Conservation (phyloP, 805 yeast species). For the Candida sakaeoensis region DNA sequence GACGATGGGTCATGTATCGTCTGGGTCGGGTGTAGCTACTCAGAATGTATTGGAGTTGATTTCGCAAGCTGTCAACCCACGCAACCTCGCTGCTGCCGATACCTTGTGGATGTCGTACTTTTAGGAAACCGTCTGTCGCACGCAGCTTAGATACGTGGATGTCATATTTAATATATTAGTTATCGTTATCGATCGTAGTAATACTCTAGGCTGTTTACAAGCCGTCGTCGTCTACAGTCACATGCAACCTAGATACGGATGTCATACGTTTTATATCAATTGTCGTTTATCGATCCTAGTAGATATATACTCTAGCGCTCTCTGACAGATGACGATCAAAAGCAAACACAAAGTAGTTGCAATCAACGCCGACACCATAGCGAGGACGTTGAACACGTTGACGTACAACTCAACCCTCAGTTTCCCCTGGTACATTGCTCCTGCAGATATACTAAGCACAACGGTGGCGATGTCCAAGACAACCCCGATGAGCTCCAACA, state of each 20-base stretch:
- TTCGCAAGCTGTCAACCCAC: constrained; percentile 92
- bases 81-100: constrained; percentile 88
- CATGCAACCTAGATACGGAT: no score
- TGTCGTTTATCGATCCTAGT: constrained; percentile 16
- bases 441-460: constrained; percentile 18
- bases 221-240: no score
- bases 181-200: no score
- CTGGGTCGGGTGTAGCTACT: constrained; percentile 76
- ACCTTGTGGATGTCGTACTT: constrained; percentile 95
- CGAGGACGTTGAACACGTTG: constrained; percentile 17
- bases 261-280: no score
- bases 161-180: no score
- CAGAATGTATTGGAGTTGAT: constrained; percentile 88
- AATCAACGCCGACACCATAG: constrained; percentile 15
- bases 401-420: constrained; percentile 29
- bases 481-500: constrained; percentile 19
- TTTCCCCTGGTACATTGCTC: constrained; percentile 23
- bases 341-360: constrained; percentile 13
- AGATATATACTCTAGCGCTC: constrained; percentile 20
- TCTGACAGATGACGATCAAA: constrained; percentile 12
- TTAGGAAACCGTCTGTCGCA: no score
- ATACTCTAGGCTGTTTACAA: no score
- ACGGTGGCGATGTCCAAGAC: constrained; percentile 15
- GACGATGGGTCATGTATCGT: constrained; percentile 56
- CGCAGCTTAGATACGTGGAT: no score